Conservation (phyloP, 169 alveolate species). For the Plasmodium yoelii region DNA sequence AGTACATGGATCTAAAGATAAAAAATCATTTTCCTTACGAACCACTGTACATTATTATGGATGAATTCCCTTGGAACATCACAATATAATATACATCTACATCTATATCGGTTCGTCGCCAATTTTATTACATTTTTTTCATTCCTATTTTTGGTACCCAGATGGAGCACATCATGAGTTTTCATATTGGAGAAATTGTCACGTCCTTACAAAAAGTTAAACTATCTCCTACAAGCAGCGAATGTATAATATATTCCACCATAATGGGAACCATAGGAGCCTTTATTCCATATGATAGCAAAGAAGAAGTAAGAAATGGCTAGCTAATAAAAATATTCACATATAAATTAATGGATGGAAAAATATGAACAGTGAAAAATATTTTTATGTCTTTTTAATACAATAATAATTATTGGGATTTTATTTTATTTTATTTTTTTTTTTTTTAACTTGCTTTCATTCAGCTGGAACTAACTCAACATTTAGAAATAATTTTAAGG, state of each 20-base stretch:
- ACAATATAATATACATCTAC: neutral
- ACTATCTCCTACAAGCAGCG: constrained; percentile 91
- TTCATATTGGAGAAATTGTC: constrained; percentile 97
- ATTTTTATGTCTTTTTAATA: too few species aligned
- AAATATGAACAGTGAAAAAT: too few species aligned
- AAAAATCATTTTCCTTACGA: neutral
- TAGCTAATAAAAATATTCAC: too few species aligned
- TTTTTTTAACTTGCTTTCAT: neutral
- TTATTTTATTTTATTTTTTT: too few species aligned
- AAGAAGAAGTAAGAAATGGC: constrained; percentile 90
- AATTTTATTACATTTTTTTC: neutral
- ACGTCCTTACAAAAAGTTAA: constrained; percentile 94
- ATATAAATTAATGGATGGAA: too few species aligned
- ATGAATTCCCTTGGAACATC: too few species aligned
- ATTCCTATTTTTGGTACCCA: constrained; percentile 66
- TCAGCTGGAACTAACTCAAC: constrained; percentile 94
- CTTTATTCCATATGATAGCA: constrained; percentile 94
- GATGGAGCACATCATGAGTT: constrained; percentile 91
- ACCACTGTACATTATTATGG: neutral
- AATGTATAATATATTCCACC: constrained; percentile 95
- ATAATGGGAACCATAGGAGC: constrained; percentile 97
- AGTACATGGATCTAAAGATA: neutral
- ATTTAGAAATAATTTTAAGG: constrained; percentile 97
- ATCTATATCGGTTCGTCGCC: neutral
- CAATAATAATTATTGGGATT: too few species aligned